Percentiles rank a stretch among this genome's conserved stretches.
These are phyloP conservation scores for Termitomyces sp. DNA, from an alignment of 768 basidiomycete species.

Conservation along the genomic window DNA sequence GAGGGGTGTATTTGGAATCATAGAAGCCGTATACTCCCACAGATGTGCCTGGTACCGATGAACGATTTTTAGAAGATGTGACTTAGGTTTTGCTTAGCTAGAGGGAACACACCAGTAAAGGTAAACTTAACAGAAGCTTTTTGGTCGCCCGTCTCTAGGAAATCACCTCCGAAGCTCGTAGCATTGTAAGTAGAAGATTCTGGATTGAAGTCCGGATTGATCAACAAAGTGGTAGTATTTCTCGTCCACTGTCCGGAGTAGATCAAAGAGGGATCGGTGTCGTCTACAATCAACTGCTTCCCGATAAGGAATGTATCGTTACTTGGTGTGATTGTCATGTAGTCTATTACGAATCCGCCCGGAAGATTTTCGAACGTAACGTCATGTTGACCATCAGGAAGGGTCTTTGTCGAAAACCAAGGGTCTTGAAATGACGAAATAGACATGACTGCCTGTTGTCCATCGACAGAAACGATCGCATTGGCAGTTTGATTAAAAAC, in stretches of 20 bases:
- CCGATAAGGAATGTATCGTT: neutral
- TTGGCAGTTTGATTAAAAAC: neutral
- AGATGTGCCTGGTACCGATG: neutral
- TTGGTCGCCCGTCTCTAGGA: neutral
- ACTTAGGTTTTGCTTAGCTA: neutral
- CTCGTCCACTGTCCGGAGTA: neutral
- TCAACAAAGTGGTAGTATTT: neutral
- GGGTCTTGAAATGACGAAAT: neutral
- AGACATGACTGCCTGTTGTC: neutral
- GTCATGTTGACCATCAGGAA: neutral
- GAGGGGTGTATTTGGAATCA: neutral
- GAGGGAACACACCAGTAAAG: neutral
- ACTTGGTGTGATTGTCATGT: neutral
- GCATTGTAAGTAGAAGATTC: neutral
- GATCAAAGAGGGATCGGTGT: neutral
- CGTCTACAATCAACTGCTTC: neutral
- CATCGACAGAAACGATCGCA: neutral
- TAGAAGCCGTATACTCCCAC: neutral
- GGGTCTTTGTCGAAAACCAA: neutral
- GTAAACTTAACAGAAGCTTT: neutral
- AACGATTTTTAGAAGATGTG: neutral
- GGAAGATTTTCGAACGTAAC: neutral
- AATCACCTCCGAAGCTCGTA: neutral
- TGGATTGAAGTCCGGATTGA: too few species aligned
- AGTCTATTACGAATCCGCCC: neutral